Evolutionary conservation across 2,329 filamentous ascomycete species (phyloP), one percentile per base, ranked within the genome.

Genomic region (Scorias spongiosa): DNA sequence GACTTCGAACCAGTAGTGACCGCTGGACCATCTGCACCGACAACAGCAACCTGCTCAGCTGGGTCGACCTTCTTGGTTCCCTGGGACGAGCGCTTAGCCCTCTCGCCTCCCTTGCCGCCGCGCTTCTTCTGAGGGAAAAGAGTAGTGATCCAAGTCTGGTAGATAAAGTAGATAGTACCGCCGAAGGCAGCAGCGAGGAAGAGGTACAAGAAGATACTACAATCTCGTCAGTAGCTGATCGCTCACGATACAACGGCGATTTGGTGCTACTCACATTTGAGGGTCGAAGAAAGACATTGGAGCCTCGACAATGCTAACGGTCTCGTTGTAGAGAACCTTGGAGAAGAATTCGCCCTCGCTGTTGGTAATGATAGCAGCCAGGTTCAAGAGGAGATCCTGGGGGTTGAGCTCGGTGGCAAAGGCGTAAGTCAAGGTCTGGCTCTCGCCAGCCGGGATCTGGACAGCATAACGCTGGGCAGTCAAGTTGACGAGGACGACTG

Each of bases 91-190:
- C 68, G 69, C 63, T 76, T 77, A 46, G 74, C 69, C 50, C 79
- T 77, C 70, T 86, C 84, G 53, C 81, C 66, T 49, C 68, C 68
- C 63, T 76, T 76, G 54, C 70, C 72, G 45, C 69, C 63, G 49
- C 71, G 69, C 57, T 69, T 70, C 65, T 78, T 80, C 72, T 94
- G 86, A 41, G 91, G 89, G 74, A 96, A 94, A 61, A 98, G 83
- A 11, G 87, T 81, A 57, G 87, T 84, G 66, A 98, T 83, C 87
- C 89, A 96, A 58, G 89, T 93, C 71, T 82, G 91, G 77, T 98
- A 98, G 69, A 95, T 86, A 66, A 94, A 94, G 78, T 89, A 95
- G 62, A 82, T 76, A 43, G 81, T 86, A 49, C 83, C 87, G 51
- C 68, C 78, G 62, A 93, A 93, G 50, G 74, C 76, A 49, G 74